A percentile compares a stretch with the other conserved stretches of the same genome.
Conservation (phyloP, 768 basidiomycete genomes). For the Dacryopinax spathularia region DNA sequence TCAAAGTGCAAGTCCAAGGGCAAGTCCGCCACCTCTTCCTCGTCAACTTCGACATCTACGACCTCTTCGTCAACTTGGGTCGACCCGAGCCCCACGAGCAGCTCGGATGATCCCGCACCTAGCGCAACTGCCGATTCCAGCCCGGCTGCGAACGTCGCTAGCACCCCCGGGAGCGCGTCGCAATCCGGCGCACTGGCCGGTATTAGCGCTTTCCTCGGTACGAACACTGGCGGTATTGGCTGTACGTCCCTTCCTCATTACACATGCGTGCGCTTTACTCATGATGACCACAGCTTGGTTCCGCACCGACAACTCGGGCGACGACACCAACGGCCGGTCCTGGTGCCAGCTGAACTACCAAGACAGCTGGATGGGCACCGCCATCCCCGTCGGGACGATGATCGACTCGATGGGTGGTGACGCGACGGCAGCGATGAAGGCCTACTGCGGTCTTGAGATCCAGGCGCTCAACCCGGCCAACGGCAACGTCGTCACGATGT, state of each 20-base stretch:
- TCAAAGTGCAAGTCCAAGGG: background rate
- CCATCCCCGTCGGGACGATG: constrained; percentile 14
- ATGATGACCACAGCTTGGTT: constrained; percentile 12
- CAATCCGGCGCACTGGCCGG: background rate
- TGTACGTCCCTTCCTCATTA: background rate
- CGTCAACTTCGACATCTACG: background rate
- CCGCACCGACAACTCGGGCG: constrained; percentile 9
- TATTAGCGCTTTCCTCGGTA: background rate
- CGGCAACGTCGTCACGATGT: constrained; percentile 9
- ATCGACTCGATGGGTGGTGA: constrained; percentile 13
- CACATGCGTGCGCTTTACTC: background rate
- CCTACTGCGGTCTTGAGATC: constrained; percentile 16
- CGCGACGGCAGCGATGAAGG: constrained; percentile 6
- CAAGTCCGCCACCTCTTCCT: background rate
- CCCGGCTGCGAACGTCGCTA: background rate
- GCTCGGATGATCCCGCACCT: background rate
- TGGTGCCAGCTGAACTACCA: constrained; percentile 13
- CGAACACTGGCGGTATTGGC: background rate
- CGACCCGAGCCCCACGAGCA: background rate
- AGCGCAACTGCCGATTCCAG: background rate
- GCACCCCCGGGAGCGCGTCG: background rate
- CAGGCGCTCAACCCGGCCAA: constrained; percentile 7
- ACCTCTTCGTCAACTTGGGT: background rate
- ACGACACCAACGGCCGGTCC: constrained; percentile 15
- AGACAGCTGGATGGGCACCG: constrained; percentile 13